A percentile compares a stretch with the other conserved stretches of the same genome.
Evolutionary conservation across 306 rosid species (phyloP).

Genomic region (Dryas octopetala): DNA sequence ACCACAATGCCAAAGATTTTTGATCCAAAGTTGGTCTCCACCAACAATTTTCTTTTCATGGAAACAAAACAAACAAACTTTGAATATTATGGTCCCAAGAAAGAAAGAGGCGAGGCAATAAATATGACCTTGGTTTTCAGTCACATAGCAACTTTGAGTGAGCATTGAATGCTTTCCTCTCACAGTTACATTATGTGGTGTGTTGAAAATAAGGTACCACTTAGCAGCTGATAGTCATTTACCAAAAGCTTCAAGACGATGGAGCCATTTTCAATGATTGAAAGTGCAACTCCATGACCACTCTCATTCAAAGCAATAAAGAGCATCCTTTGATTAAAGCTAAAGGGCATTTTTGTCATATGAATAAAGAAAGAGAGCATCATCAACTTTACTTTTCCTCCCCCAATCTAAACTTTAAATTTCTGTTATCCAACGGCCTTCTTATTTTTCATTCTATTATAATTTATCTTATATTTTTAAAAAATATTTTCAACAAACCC

Average conservation of each 20-base stretch:
- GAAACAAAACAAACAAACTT: no score
- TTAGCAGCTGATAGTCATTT: constrained; percentile 24
- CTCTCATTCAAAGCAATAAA: constrained; percentile 67
- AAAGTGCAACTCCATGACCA: constrained; percentile 56
- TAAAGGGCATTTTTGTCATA: constrained; percentile 78
- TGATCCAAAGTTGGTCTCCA: no score
- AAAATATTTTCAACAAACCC: constrained; percentile 28
- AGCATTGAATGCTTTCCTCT: constrained; percentile 24
- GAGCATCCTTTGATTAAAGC: constrained; percentile 72
- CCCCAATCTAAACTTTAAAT: constrained; percentile 63
- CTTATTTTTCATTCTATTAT: constrained; percentile 14
- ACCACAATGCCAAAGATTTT: no score
- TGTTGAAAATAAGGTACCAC: constrained; percentile 10
- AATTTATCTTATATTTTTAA: constrained; percentile 8
- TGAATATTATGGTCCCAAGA: not conserved
- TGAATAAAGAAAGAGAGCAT: constrained; percentile 48
- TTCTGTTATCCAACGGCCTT: constrained; percentile 76
- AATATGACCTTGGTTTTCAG: constrained; percentile 6
- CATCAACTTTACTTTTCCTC: constrained; percentile 49
- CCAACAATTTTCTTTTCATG: no score
- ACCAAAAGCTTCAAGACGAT: constrained; percentile 39
- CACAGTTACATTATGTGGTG: constrained; percentile 1
- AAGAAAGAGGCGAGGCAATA: not conserved
- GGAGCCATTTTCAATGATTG: constrained; percentile 54
- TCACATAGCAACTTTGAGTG: constrained; percentile 11